Conservation (phyloP, 352 stramenopile genomes). For the Phytophthora syringae region DNA sequence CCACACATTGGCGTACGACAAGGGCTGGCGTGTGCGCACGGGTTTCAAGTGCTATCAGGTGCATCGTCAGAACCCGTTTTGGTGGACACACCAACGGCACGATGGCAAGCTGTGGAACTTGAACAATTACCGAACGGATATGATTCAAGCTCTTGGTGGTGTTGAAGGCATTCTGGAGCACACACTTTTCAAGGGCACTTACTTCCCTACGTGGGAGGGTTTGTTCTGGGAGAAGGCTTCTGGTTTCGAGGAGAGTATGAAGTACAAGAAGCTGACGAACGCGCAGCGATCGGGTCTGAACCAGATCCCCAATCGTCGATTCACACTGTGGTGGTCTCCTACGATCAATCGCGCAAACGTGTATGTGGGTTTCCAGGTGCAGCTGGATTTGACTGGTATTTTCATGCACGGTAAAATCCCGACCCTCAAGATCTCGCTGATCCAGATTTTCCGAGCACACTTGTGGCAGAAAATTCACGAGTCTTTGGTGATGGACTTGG, state of each 20-base stretch:
- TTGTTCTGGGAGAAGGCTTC: conserved; percentile 99
- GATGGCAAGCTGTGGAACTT: conserved; percentile 99
- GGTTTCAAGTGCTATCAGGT: conserved; percentile 99
- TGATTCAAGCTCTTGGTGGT: conserved; percentile 99
- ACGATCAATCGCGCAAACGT: conserved; percentile 99
- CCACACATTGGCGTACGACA: conserved; percentile 99
- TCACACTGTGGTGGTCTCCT: conserved; percentile 99
- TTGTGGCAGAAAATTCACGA: conserved; percentile 99
- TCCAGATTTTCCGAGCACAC: conserved; percentile 98
- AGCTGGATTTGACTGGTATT: conserved; percentile 99
- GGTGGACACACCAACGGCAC: conserved; percentile 99
- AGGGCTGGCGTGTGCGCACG: conserved; percentile 98
- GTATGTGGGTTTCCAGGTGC: conserved; percentile 99
- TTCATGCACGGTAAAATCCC: conserved; percentile 99
- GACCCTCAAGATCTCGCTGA: conserved; percentile 99
- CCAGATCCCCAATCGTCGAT: conserved; percentile 99
- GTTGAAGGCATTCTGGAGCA: conserved; percentile 99
- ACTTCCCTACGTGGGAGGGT: conserved; percentile 99
- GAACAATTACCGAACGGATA: conserved; percentile 99
- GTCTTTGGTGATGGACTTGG: conserved; percentile 96
- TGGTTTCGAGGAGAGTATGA: conserved; percentile 95
- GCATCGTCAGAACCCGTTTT: conserved; percentile 98
- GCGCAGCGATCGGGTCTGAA: conserved; percentile 99
- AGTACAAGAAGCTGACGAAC: conserved; percentile 99
- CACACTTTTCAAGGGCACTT: conserved; percentile 99